Evolutionary conservation across 2,329 filamentous ascomycete species (phyloP).

Genomic region (Cercospora beticola): DNA sequence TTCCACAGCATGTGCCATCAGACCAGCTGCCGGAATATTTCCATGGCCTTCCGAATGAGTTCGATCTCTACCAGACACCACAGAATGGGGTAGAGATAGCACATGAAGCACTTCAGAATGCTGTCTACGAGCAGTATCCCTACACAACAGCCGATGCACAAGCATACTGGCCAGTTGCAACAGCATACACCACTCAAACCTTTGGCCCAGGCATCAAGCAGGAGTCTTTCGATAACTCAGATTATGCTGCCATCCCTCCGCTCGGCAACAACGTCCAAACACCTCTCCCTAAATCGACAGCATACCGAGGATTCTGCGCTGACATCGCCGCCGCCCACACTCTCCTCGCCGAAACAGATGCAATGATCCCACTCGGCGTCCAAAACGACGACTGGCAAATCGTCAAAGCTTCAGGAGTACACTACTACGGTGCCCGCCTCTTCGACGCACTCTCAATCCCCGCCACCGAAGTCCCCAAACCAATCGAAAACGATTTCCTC

Average conservation of each 20-base stretch:
- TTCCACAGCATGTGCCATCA: not conserved
- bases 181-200: not conserved
- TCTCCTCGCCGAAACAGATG: not conserved
- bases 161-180: not conserved
- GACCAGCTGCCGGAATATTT: not conserved
- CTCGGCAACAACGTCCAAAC: not conserved
- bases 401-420: not conserved
- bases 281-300: not conserved
- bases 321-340: not conserved
- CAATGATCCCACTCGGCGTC: slow-evolving; percentile 3
- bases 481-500: slow-evolving; percentile 7
- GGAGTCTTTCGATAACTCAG: not conserved
- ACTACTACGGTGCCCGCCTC: slow-evolving; percentile 12
- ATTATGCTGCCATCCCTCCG: not conserved
- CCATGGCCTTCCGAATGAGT: not conserved
- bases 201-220: not conserved
- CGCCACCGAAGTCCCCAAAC: not conserved
- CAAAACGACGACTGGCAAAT: slow-evolving; percentile 12
- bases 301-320: not conserved
- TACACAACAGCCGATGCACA: not conserved
- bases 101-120: not conserved
- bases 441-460: slow-evolving; percentile 7
- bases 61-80: not conserved
- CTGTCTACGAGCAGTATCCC: not conserved
- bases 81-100: not conserved